Evolutionary conservation across 2,329 filamentous ascomycete species (phyloP).

Genomic region (Stemphylium beticola): DNA sequence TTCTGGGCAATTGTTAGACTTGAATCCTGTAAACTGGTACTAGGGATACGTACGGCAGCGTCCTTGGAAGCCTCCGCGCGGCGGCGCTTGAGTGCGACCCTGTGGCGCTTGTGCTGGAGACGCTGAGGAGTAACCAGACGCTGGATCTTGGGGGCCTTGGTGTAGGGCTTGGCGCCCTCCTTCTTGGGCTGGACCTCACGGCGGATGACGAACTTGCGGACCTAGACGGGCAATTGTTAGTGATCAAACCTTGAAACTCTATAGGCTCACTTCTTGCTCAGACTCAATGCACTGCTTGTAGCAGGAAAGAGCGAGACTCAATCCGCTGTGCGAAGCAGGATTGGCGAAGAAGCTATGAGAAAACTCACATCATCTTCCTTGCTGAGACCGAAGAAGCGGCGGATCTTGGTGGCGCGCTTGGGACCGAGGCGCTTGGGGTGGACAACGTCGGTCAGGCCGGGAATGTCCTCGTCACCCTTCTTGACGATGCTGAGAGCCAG

Average conservation of each 20-base stretch:
- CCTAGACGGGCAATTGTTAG: conserved; percentile 60
- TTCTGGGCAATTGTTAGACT: conserved; percentile 64
- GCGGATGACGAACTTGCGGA: conserved; percentile 99
- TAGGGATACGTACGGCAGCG: conserved; percentile 77
- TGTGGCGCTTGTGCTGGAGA: conserved; percentile 99
- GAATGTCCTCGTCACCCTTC: conserved; percentile 93
- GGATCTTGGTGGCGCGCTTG: conserved; percentile 99
- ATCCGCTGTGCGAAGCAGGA: conserved; percentile 50
- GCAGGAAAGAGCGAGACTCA: conserved; percentile 64
- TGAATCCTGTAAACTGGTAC: neutral
- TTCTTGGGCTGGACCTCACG: conserved; percentile 95
- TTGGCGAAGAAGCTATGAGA: conserved; percentile 71
- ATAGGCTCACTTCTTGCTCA: conserved; percentile 43
- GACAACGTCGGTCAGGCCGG: conserved; percentile 95
- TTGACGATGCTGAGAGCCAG: conserved; percentile 95
- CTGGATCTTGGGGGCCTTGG: conserved; percentile 99
- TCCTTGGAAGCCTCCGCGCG: conserved; percentile 97
- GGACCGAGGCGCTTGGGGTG: conserved; percentile 99
- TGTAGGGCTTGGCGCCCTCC: conserved; percentile 97
- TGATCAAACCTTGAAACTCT: conserved; percentile 16
- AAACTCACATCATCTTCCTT: conserved; percentile 99
- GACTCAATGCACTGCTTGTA: conserved; percentile 53
- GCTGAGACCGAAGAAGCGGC: conserved; percentile 99
- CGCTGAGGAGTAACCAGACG: conserved; percentile 98
- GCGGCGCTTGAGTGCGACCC: conserved; percentile 97